Percentiles rank a stretch among this genome's conserved stretches.
Conservation (phyloP, 1,139 yeast genomes). For the Saccharomyces pastorianus region DNA sequence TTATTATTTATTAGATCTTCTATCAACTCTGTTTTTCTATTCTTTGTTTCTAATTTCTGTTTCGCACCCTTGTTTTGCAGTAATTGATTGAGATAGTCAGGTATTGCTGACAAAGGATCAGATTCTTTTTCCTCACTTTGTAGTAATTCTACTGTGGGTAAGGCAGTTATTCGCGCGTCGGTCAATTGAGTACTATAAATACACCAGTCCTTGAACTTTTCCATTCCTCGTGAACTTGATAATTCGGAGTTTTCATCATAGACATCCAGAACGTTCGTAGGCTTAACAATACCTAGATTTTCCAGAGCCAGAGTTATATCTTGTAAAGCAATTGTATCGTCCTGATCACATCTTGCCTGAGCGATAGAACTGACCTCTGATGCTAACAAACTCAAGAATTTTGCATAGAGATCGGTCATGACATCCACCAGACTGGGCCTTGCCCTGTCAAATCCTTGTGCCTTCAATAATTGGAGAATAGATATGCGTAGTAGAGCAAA, state of each 20-base stretch:
- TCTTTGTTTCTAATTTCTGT: conserved; percentile 11
- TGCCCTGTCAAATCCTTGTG: conserved; percentile 67
- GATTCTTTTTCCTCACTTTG: conserved; percentile 9
- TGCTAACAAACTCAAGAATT: conserved; percentile 44
- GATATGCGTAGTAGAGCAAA: conserved; percentile 56
- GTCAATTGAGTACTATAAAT: conserved; percentile 35
- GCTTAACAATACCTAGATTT: conserved; percentile 46
- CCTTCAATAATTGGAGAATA: conserved; percentile 56
- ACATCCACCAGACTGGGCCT: conserved; percentile 54
- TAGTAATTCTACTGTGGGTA: conserved; percentile 31
- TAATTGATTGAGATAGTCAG: conserved; percentile 30
- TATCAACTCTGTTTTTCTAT: conserved; percentile 15
- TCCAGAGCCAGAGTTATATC: conserved; percentile 59
- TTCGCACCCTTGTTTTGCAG: conserved; percentile 12
- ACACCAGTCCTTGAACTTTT: conserved; percentile 44
- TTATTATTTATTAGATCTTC: conserved; percentile 28
- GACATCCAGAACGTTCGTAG: conserved; percentile 37
- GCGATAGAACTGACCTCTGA: conserved; percentile 34
- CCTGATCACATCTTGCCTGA: conserved; percentile 35
- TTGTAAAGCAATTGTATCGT: conserved; percentile 40
- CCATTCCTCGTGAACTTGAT: conserved; percentile 36
- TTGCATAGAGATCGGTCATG: conserved; percentile 53
- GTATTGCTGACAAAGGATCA: conserved; percentile 22
- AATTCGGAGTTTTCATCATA: conserved; percentile 35
- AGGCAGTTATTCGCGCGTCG: conserved; percentile 35